Percentiles rank a stretch among this genome's conserved stretches.
Conservation (phyloP, 768 basidiomycete species). For the Stropharia rugosoannulata region DNA sequence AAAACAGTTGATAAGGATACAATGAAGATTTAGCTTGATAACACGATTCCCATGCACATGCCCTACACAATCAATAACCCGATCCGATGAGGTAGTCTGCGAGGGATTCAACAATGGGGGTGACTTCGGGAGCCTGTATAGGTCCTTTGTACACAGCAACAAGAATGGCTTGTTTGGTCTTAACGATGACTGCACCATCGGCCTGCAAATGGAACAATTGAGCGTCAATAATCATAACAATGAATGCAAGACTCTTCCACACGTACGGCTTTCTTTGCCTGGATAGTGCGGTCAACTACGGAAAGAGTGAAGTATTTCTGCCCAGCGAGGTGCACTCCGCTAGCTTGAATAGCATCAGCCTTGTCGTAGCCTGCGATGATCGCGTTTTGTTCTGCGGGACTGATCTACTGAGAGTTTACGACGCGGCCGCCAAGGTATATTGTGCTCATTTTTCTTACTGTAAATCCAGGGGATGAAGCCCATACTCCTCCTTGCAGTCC, state of each 20-base stretch:
- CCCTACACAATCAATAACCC: slow-evolving; percentile 41
- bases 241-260: slow-evolving; percentile 1
- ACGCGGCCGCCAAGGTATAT: neutral
- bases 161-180: slow-evolving; percentile 84
- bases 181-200: slow-evolving; percentile 72
- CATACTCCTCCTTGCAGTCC: slow-evolving; percentile 77
- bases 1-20: slow-evolving; percentile 17
- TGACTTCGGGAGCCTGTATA: slow-evolving; percentile 63
- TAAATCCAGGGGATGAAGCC: slow-evolving; percentile 63
- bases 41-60: neutral
- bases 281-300: slow-evolving; percentile 51
- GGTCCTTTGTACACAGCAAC: slow-evolving; percentile 75
- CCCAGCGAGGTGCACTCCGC: slow-evolving; percentile 63
- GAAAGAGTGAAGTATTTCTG: slow-evolving; percentile 74
- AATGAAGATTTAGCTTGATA: slow-evolving; percentile 12
- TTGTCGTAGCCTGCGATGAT: slow-evolving; percentile 49
- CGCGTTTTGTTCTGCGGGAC: slow-evolving; percentile 61
- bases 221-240: neutral
- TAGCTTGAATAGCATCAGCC: slow-evolving; percentile 39
- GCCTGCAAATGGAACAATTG: slow-evolving; percentile 40
- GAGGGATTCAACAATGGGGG: slow-evolving; percentile 60
- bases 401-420: slow-evolving; percentile 42
- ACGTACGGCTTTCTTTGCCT: slow-evolving; percentile 78
- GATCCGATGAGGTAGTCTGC: slow-evolving; percentile 75
- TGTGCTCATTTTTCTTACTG: slow-evolving; percentile 36